Evolutionary conservation across 768 basidiomycete genomes (phyloP).

Genomic region (Rhodocollybia butyracea): DNA sequence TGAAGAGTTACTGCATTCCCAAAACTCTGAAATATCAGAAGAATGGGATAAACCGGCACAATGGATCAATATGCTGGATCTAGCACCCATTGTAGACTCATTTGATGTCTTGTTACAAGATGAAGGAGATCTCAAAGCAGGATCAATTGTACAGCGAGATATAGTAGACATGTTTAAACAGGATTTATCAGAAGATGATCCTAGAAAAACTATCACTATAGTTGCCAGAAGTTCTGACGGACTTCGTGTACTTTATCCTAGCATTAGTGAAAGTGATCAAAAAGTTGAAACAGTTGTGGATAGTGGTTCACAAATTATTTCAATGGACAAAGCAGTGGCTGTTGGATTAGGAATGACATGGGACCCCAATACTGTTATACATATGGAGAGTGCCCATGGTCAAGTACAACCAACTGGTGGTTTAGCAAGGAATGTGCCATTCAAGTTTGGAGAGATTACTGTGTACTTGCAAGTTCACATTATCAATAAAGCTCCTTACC

Average conservation of each 20-base stretch:
- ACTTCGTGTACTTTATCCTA: constrained; percentile 13
- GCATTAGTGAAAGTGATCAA: constrained; percentile 15
- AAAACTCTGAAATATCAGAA: too few relatives aligned
- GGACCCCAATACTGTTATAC: constrained; percentile 15
- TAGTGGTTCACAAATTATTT: constrained; percentile 21
- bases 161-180: too few relatives aligned
- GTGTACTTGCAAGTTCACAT: constrained; percentile 26
- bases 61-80: too few relatives aligned
- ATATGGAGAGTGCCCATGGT: constrained; percentile 22
- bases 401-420: constrained; percentile 16
- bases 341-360: constrained; percentile 11
- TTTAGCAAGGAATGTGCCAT: constrained; percentile 20
- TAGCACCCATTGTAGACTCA: too few relatives aligned
- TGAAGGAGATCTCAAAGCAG: too few relatives aligned
- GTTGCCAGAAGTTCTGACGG: constrained; percentile 20
- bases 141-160: too few relatives aligned
- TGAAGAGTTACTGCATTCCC: too few relatives aligned
- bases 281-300: constrained; percentile 21
- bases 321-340: constrained; percentile 19
- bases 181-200: too few relatives aligned
- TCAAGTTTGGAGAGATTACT: constrained; percentile 17
- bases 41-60: too few relatives aligned
- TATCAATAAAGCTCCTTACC: constrained; percentile 18
- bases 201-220: too few relatives aligned
- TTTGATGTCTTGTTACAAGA: too few relatives aligned